A percentile compares a stretch with the other conserved stretches of the same genome.
These are phyloP conservation scores for Pseudozyma sp. DNA, from an alignment of 1,284 basidiomycete genomes.

Conservation along the genomic window DNA sequence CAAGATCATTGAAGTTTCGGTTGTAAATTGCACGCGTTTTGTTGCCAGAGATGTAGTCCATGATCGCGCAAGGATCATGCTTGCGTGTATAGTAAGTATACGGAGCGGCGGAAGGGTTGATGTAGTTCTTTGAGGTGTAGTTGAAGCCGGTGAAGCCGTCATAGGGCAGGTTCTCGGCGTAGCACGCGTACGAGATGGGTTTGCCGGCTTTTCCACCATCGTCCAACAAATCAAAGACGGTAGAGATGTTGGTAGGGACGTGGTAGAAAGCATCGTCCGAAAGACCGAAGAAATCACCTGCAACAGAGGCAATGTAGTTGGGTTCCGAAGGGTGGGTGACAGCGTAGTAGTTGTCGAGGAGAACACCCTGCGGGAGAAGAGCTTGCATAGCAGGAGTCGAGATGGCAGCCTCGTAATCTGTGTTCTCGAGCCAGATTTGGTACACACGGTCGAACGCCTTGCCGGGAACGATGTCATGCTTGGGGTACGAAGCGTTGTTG, in stretches of 20 bases:
- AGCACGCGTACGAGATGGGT: conserved; percentile 71
- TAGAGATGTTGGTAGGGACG: conserved; percentile 72
- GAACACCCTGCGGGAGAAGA: conserved; percentile 71
- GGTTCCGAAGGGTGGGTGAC: conserved; percentile 76
- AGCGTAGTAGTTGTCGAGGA: conserved; percentile 74
- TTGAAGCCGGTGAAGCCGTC: conserved; percentile 73
- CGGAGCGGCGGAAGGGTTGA: conserved; percentile 69
- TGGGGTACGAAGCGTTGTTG: conserved; percentile 71
- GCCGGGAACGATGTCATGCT: conserved; percentile 70
- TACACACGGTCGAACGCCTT: conserved; percentile 74
- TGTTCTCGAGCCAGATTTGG: conserved; percentile 75
- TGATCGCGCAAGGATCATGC: conserved; percentile 73
- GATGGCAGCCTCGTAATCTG: conserved; percentile 71
- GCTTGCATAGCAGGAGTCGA: conserved; percentile 71
- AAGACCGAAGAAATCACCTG: conserved; percentile 76
- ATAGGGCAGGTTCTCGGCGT: conserved; percentile 74
- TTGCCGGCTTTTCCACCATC: conserved; percentile 70
- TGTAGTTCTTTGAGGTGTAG: conserved; percentile 72
- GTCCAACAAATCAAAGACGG: conserved; percentile 77
- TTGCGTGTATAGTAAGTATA: conserved; percentile 70
- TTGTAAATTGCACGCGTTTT: conserved; percentile 71
- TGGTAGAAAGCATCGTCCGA: conserved; percentile 72
- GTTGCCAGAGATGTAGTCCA: conserved; percentile 72
- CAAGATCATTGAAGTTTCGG: conserved; percentile 76
- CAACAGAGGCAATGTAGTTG: conserved; percentile 71